Evolutionary conservation across 129 eudicot genomes (phyloP), one percentile per base, ranked within the genome.

Genomic region (Helianthus tuberosus): DNA sequence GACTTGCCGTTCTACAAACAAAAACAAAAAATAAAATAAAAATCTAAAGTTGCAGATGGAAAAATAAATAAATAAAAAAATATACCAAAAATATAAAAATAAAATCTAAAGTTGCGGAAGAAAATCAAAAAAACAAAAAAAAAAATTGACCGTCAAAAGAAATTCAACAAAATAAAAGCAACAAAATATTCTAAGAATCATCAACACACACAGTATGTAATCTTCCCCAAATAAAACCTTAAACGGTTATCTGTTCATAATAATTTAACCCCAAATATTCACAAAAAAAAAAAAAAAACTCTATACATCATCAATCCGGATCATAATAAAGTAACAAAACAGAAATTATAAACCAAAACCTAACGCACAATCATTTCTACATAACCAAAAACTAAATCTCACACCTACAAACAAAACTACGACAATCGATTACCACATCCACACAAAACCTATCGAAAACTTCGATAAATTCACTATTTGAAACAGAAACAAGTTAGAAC

Each of bases 391-490:
- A 27, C 13, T 55, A 74, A 50, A 64, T 20, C 72, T 47, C 60
- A 48, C 78, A 35, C 20, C 6, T 3, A 16, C 20, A 47, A 44
- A 46, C 36, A 50, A 50, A n/a, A 63, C 62, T 35, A 32, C 23
- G 3, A 36, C 1, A 72, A 51, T 38, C 66, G 51, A 75, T 17
- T 8, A 62, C 14, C 49, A 49, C 62, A 73, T 61, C 78, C 10
- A 43, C 68, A 58, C 48, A 72, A 63, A 47, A 50, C 53, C 27
- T 20, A 64, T 64, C 64, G 39, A 9, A 64, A 65, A 52, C 14
- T 41, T 72, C 64, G 39, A 9, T 51, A 65, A 52, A 9, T 41
- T 72, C 35, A 51, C 20, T 10, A 50, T 63, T 65, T 10, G 36
- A 27, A 60, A 75, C 3, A 29, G 9, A 14, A 74, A 63, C 64